Evolutionary conservation across 2,329 filamentous ascomycete genomes (phyloP), one percentile per base, ranked within the genome.

Genomic region (Lasiodiplodia theobromae): DNA sequence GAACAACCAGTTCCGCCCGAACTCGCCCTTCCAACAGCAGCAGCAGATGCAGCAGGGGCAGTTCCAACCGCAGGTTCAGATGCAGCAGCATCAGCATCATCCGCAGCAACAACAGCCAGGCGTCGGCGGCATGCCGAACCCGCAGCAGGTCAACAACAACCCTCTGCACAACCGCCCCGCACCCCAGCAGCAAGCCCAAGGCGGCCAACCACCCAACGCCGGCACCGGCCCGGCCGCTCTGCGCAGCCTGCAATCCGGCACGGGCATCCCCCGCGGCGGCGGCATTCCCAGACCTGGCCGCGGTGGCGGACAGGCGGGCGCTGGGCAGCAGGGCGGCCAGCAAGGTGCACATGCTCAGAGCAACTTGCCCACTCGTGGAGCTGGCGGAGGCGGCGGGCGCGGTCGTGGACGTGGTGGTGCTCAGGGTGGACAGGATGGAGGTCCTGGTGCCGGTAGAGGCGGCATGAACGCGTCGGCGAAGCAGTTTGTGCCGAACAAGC

Each of bases 401-500:
- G 67, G 67, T 5, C 52, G 67, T 21, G 67, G 67, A 28, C 51
- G 57, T 3, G 34, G 34, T 12, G 66, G 66, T 44, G 44, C 60
- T 8, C 51, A 21, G 28, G 75, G 74, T 11, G 71, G 72, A 28
- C 63, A 65, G 14, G 69, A 70, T 14, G 67, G 73, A 62, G 44
- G 44, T 6, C 70, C 76, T 71, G 2, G 44, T 6, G 44, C n/a
- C 0, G 71, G 74, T 2, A 71, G 72, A 5, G 73, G 71, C 3
- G 73, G 71, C 3, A 71, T 82, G 70, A 82, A 80, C 53, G 75
- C 79, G 0, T 73, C 72, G 21, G 80, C 80, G 1, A 69, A 69
- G 60, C 73, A 75, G 5, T 81, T 81, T 58, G 71, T 74, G n/a
- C 79, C 79, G 25, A 75, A 79, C 71, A 79, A 79, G 72, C 73